These are phyloP conservation scores for Rhodocollybia butyracea DNA, from an alignment of 768 basidiomycete genomes.

Conservation along the genomic window DNA sequence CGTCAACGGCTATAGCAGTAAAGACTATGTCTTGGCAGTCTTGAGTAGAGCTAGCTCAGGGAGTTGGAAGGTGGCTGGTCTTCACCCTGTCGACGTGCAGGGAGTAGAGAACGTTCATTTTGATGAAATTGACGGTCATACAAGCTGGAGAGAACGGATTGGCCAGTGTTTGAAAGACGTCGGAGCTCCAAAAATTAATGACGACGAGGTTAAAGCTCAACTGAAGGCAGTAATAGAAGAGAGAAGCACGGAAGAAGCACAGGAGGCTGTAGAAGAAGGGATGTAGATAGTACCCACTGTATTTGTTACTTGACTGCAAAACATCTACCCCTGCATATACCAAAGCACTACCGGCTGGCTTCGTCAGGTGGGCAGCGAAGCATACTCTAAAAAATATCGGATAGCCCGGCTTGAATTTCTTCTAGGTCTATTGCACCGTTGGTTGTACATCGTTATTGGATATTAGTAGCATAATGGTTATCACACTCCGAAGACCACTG, in stretches of 20 bases:
- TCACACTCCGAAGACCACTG: too few relatives aligned
- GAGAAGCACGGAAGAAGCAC: conserved; percentile 15
- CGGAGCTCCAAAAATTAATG: conserved; percentile 35
- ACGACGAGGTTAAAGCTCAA: conserved; percentile 33
- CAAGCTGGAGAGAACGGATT: conserved; percentile 47
- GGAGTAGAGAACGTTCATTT: conserved; percentile 53
- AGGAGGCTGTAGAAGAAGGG: conserved; percentile 1
- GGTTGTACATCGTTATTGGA: too few relatives aligned
- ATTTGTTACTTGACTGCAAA: too few relatives aligned
- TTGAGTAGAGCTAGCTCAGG: conserved; percentile 43
- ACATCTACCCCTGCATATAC: too few relatives aligned
- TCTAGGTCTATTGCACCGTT: too few relatives aligned
- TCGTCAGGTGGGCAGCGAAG: too few relatives aligned
- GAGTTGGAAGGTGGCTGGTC: conserved; percentile 50
- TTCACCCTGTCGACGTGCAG: conserved; percentile 42
- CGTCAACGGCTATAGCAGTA: conserved; percentile 49
- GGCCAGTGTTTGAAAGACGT: conserved; percentile 41
- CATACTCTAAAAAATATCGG: too few relatives aligned
- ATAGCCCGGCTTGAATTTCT: too few relatives aligned
- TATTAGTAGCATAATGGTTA: too few relatives aligned
- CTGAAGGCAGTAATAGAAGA: conserved; percentile 20
- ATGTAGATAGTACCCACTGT: neutral
- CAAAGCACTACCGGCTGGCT: too few relatives aligned
- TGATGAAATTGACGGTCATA: conserved; percentile 45
- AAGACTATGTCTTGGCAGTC: conserved; percentile 55